Base-by-base conservation (phyloP, 1,284 basidiomycete species). In the Leucoagaricus sp. region DNA sequence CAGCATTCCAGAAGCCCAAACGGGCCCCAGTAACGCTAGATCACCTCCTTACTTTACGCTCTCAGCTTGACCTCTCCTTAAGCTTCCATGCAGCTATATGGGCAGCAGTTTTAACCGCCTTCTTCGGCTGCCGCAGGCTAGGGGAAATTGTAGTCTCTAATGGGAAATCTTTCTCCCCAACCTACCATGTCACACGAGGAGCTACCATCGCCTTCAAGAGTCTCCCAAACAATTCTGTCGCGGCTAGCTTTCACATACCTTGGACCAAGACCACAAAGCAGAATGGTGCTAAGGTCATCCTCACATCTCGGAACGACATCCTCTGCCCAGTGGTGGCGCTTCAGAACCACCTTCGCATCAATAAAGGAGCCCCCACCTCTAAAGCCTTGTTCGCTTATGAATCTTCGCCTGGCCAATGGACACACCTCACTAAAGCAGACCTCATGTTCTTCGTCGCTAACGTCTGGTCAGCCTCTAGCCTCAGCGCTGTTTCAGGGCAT, bases 201-300 rank as follows among this genome's bases (percentile, higher is more conserved):
- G 23, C 57, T 0, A 13, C 10, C 0, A 44, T 63, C n/a, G 17
- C 4, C 0, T 50, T 46, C 51, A 34, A 31, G 13, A 19, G 3
- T 10, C 29, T 55, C 10, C 19, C 25, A n/a, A 28, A 47, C 19
- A 36, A 45, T 17, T 28, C 48, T 2, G 4, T n/a, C 10, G 62
- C 58, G 0, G 60, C 52, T 7, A 46, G 40, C 6, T 58, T 71
- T 40, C 60, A 53, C 33, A 61, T 72, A 4, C 71, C 71, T 7
- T 73, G 67, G 67, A 69, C 68, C 0, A 72, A 72, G 45, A 67
- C 69, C 0, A 66, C 67, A 5, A 57, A 62, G 15, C 57, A 63
- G 25, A 41, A 56, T 0, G 69, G 71, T 4, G 68, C 60, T 0
- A n/a, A 13, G 0, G 25, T 68, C n/a, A 49, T 62, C 28, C 50